Percentiles rank a stretch among this genome's conserved stretches.
Conservation (phyloP, 1,284 basidiomycete species). For the Tilletia indica region DNA sequence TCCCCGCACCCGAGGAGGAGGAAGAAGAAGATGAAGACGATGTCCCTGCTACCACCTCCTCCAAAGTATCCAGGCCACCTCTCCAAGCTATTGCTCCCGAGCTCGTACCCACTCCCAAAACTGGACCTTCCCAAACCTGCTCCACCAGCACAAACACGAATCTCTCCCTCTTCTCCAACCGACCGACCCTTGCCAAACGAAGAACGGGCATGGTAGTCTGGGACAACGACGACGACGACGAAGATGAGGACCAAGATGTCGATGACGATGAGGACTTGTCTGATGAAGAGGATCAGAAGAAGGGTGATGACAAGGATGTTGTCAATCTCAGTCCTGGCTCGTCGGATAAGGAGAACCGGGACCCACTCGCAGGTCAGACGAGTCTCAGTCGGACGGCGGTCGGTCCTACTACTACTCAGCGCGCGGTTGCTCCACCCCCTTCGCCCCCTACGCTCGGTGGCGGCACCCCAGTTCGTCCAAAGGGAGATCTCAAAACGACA, state of each 20-base stretch:
- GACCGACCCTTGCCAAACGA: neutral
- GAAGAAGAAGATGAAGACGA: no score
- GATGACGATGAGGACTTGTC: conserved; percentile 29
- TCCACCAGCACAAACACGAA: no score
- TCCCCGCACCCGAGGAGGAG: no score
- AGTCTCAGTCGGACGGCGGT: neutral
- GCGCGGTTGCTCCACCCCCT: neutral
- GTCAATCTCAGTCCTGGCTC: neutral
- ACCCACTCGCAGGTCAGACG: conserved; percentile 14
- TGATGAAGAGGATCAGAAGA: conserved; percentile 23
- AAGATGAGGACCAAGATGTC: conserved; percentile 24
- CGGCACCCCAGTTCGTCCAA: no score
- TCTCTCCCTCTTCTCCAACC: no score
- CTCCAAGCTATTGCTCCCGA: no score
- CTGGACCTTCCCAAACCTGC: no score
- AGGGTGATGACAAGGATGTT: neutral
- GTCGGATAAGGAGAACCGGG: conserved; percentile 14
- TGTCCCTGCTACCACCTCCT: no score
- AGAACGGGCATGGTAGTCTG: neutral
- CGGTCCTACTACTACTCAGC: neutral
- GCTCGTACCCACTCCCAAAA: no score
- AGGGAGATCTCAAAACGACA: no score
- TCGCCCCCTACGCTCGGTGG: no score
- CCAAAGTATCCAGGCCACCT: no score
- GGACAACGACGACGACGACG: conserved; percentile 23